These are phyloP conservation scores for Pseudogymnoascus sp. DNA, from an alignment of 2,329 filamentous ascomycete genomes.

Conservation along the genomic window DNA sequence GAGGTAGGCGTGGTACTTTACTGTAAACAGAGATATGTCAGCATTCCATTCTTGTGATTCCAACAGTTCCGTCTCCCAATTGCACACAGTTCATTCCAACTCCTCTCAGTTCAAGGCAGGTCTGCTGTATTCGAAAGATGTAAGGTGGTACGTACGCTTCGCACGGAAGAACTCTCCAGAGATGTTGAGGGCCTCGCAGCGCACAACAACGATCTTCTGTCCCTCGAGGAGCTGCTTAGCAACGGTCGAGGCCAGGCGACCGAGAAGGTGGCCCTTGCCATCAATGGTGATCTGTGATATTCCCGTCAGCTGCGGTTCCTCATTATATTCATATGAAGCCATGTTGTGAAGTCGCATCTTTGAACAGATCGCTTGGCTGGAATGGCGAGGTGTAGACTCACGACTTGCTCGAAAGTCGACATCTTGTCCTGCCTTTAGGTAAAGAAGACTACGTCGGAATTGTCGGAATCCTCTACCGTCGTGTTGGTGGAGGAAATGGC, in stretches of 20 bases:
- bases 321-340: background rate
- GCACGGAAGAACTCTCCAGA: conserved; percentile 99
- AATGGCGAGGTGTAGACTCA: conserved; percentile 40
- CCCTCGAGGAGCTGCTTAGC: conserved; percentile 98
- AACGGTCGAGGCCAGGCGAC: conserved; percentile 94
- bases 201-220: conserved; percentile 98
- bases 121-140: background rate
- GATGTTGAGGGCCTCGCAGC: conserved; percentile 99
- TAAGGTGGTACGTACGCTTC: conserved; percentile 74
- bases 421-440: conserved; percentile 39
- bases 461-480: conserved; percentile 29
- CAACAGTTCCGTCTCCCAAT: conserved; percentile 9
- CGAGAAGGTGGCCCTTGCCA: conserved; percentile 99
- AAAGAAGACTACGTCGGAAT: conserved; percentile 30
- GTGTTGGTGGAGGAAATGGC: conserved; percentile 28
- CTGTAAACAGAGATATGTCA: conserved; percentile 52
- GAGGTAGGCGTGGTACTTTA: conserved; percentile 99
- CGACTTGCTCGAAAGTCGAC: conserved; percentile 63
- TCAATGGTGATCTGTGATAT: conserved; percentile 81
- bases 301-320: conserved; percentile 4
- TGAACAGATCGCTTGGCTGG: conserved; percentile 7
- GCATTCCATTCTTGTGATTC: conserved; percentile 25
- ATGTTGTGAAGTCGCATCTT: conserved; percentile 7
- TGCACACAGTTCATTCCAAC: conserved; percentile 15
- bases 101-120: conserved; percentile 11